Percentiles rank a stretch among this genome's conserved stretches.
These are phyloP conservation scores for Meyerozyma smithsonii DNA, from an alignment of 1,139 yeast genomes.

Conservation along the genomic window DNA sequence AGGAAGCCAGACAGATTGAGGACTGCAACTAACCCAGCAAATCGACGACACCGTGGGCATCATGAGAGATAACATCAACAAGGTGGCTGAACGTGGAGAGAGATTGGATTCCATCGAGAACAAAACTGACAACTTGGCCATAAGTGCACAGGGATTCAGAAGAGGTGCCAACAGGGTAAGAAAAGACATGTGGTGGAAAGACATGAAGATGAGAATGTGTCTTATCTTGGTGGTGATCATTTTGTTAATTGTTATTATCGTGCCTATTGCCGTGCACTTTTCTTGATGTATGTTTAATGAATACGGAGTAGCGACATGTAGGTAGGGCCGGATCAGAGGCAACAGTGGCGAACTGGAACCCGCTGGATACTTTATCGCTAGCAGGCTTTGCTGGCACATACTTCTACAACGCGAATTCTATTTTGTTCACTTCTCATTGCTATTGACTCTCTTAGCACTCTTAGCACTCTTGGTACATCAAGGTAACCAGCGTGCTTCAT, in stretches of 20 bases:
- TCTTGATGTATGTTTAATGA: conserved; percentile 21
- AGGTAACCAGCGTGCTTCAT: too few species aligned
- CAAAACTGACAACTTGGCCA: conserved; percentile 90
- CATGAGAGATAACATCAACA: conserved; percentile 96
- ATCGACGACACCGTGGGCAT: conserved; percentile 96
- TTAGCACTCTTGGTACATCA: too few species aligned
- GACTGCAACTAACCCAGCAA: conserved; percentile 54
- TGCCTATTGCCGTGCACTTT: conserved; percentile 91
- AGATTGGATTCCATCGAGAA: conserved; percentile 89
- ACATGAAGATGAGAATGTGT: conserved; percentile 94
- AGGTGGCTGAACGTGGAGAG: conserved; percentile 93
- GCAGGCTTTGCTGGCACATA: too few species aligned
- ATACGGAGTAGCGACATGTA: neutral
- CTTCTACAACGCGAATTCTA: too few species aligned
- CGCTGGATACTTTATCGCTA: too few species aligned
- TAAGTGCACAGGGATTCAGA: conserved; percentile 92
- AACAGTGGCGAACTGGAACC: too few species aligned
- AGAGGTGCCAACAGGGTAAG: conserved; percentile 97
- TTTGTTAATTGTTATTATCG: conserved; percentile 81
- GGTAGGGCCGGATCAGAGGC: neutral
- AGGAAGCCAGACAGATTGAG: too few species aligned
- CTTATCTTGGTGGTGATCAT: conserved; percentile 76
- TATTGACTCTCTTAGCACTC: too few species aligned
- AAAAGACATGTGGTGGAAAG: conserved; percentile 99
- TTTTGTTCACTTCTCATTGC: too few species aligned